Conservation (phyloP, 345 rosid species). For the Toxicodendron radicans region DNA sequence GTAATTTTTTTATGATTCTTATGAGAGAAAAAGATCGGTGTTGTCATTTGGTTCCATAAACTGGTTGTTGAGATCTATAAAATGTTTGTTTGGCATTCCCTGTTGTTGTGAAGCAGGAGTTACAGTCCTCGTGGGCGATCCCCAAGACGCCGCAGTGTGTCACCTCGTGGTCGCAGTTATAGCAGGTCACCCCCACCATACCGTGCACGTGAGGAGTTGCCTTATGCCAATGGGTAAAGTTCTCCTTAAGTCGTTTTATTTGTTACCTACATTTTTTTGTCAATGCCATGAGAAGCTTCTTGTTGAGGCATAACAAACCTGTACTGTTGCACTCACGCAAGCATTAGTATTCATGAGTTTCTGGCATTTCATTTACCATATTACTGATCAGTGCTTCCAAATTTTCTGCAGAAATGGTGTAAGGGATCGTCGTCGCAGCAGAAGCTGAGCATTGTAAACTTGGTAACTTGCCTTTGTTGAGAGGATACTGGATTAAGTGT, state of each 20-base stretch:
- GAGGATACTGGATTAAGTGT: conserved; percentile 46
- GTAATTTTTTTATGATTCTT: neutral
- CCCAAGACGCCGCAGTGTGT: conserved; percentile 77
- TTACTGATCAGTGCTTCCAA: conserved; percentile 8
- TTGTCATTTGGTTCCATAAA: neutral
- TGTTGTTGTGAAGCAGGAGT: conserved; percentile 48
- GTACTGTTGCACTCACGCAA: too few relatives aligned
- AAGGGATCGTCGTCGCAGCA: conserved; percentile 86
- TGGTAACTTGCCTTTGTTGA: conserved; percentile 20
- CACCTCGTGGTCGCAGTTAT: conserved; percentile 87
- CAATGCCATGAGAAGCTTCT: neutral
- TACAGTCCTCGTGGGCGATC: conserved; percentile 88
- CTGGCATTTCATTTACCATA: conserved; percentile 5
- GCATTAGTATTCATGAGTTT: neutral
- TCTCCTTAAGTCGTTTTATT: conserved; percentile 1
- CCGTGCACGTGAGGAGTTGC: conserved; percentile 77
- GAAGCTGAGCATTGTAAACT: conserved; percentile 61
- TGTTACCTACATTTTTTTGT: conserved; percentile 6
- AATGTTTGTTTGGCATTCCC: neutral
- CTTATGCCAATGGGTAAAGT: conserved; percentile 86
- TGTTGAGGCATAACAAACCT: neutral
- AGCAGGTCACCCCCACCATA: conserved; percentile 81
- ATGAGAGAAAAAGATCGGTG: neutral
- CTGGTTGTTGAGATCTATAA: neutral
- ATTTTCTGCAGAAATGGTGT: conserved; percentile 64